A percentile compares a stretch with the other conserved stretches of the same genome.
Evolutionary conservation across 352 stramenopile genomes (phyloP).

Genomic region (Phytophthora pseudosyringae): DNA sequence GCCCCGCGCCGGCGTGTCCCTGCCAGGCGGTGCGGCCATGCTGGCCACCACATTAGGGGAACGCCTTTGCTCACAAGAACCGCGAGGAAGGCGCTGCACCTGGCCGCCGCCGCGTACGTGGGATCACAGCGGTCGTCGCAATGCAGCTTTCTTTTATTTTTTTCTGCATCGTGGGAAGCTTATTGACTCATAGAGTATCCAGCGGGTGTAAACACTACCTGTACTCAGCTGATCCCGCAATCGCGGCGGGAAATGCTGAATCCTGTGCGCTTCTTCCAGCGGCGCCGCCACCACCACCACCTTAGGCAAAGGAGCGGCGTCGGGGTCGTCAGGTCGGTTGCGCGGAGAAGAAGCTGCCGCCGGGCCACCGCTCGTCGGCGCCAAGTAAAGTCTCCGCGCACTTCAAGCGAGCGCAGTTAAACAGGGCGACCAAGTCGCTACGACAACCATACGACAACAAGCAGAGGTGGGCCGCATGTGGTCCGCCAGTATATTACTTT

Average conservation of each 20-base stretch:
- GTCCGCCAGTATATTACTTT: slow-evolving; percentile 23
- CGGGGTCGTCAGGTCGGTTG: slow-evolving; percentile 11
- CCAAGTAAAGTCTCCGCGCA: slow-evolving; percentile 15
- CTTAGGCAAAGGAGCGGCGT: slow-evolving; percentile 5
- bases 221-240: slow-evolving; percentile 5
- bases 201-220: slow-evolving; percentile 26
- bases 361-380: neutral
- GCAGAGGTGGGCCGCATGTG: slow-evolving; percentile 21
- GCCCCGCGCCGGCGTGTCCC: slow-evolving; percentile 5
- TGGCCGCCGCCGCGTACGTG: slow-evolving; percentile 4
- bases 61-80: slow-evolving; percentile 12
- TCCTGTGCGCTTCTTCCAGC: neutral
- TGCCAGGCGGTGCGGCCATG: slow-evolving; percentile 21
- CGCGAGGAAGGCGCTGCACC: slow-evolving; percentile 1
- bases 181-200: slow-evolving; percentile 20
- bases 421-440: slow-evolving; percentile 15
- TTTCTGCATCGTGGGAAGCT: slow-evolving; percentile 15
- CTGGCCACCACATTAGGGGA: slow-evolving; percentile 14
- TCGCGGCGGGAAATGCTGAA: slow-evolving; percentile 6
- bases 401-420: slow-evolving; percentile 32
- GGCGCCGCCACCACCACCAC: neutral
- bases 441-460: slow-evolving; percentile 29
- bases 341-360: slow-evolving; percentile 18
- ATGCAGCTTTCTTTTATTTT: slow-evolving; percentile 10
- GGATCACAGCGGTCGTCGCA: neutral